These are phyloP conservation scores for Melastoma malabathricum DNA, from an alignment of 345 rosid genomes.

Conservation along the genomic window DNA sequence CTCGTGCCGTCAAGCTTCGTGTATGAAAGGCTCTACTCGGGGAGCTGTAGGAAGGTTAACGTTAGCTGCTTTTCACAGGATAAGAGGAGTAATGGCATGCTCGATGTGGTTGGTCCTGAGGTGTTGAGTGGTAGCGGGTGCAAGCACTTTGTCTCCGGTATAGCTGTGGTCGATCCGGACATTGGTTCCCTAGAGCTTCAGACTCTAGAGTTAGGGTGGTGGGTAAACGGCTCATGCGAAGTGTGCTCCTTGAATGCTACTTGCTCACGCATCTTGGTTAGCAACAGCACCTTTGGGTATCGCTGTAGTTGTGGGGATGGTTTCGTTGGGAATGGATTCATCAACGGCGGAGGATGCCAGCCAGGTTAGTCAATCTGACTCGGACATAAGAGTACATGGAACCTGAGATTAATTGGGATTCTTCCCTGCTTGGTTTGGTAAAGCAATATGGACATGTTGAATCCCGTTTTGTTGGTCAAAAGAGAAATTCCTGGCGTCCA, in stretches of 20 bases:
- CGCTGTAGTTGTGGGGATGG: constrained; percentile 46
- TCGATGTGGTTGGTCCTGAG: constrained; percentile 11
- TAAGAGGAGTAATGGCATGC: background rate
- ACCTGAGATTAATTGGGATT: background rate
- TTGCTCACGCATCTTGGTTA: background rate
- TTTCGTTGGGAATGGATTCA: constrained; percentile 46
- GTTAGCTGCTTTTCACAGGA: constrained; percentile 24
- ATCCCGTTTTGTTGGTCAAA: no score
- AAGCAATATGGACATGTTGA: no score
- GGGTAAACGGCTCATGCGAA: constrained; percentile 30
- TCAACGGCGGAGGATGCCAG: constrained; percentile 32
- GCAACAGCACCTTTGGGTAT: constrained; percentile 14
- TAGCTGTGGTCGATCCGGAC: constrained; percentile 21
- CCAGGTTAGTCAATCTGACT: constrained; percentile 36
- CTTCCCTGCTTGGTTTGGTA: no score
- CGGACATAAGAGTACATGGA: background rate
- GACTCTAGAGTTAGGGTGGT: constrained; percentile 49
- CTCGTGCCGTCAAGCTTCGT: constrained; percentile 15
- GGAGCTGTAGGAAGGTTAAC: constrained; percentile 20
- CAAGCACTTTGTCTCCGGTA: constrained; percentile 29
- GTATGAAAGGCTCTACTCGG: constrained; percentile 2
- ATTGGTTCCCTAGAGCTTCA: constrained; percentile 24
- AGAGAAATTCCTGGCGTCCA: no score
- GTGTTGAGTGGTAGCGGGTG: constrained; percentile 22
- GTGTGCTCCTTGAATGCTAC: constrained; percentile 23